phyloP scores from a whole-genome alignment of 2,329 filamentous ascomycete species.

The Aspergillus sojae region DNA sequence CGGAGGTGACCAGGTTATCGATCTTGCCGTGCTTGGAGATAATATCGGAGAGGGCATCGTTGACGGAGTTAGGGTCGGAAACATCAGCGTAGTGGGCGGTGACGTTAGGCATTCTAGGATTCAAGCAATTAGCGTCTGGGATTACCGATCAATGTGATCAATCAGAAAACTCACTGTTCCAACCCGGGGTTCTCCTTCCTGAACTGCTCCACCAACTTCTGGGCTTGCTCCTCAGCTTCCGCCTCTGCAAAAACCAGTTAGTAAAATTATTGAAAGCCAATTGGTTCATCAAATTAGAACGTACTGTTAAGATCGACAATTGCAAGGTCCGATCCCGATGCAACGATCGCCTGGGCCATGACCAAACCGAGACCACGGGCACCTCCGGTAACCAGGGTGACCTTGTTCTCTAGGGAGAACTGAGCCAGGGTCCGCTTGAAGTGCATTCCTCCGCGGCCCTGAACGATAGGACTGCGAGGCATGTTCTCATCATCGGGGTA shows the following conservation, averaged over 20 bases:
- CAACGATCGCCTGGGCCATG: conserved; percentile 89
- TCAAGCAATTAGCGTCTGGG: background rate
- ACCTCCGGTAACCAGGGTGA: conserved; percentile 85
- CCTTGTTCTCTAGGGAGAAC: conserved; percentile 83
- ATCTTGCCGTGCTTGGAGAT: conserved; percentile 75
- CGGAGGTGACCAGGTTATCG: conserved; percentile 91
- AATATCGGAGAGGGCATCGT: conserved; percentile 70
- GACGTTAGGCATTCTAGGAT: conserved; percentile 70
- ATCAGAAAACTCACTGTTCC: conserved; percentile 55
- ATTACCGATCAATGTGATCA: background rate
- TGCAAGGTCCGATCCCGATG: conserved; percentile 84
- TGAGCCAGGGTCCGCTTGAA: conserved; percentile 81
- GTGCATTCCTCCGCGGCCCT: conserved; percentile 76
- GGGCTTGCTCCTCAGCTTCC: conserved; percentile 77
- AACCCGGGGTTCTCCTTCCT: conserved; percentile 76
- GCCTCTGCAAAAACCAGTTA: conserved; percentile 61
- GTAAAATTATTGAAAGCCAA: background rate
- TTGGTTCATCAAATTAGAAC: conserved; percentile 33
- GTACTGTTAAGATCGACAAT: conserved; percentile 91
- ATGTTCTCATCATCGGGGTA: conserved; percentile 76
- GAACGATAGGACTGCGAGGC: conserved; percentile 69
- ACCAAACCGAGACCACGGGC: conserved; percentile 86
- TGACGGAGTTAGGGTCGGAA: conserved; percentile 76
- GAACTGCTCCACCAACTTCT: conserved; percentile 74
- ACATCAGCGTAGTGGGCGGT: conserved; percentile 92